Evolutionary conservation across 345 rosid species (phyloP), one percentile per base, ranked within the genome.

Genomic region (Psidium guajava): DNA sequence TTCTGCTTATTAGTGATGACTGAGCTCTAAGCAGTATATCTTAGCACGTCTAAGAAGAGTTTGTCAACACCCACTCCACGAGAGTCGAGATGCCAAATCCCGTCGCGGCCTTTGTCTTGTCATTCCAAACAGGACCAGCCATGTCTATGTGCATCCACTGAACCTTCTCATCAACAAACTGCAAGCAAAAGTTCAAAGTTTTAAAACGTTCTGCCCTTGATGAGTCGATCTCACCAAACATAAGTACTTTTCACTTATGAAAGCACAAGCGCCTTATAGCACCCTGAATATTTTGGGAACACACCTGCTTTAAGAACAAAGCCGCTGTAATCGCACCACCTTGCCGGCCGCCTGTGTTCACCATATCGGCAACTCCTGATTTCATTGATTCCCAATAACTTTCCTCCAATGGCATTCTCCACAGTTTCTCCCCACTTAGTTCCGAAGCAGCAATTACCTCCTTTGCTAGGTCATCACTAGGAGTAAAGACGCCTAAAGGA

Each of bases 131-230:
- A 3, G 99, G 98, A 51, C 99, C 99, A 83, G 99, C 99, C 82
- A 96, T 86, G 91, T 97, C 99, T 40, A 97, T 94, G 90, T 96
- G 99, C 99, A 97, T 96, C 99, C 99, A 97, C 24, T 95, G 95
- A 81, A 96, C 97, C 91, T 94, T 93, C 89, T 95, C 98, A 40
- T 91, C 89, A 24, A 97, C 96, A 89, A 94, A 97, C 99, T 97
- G 94, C 88, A 82, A 82, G 83, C 55, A 21, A 52, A 1, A 27
- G 12, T 8, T 44, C 6, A 51, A 14, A 32, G 10, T 24, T 13
- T 42, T 32, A 11, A 10, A 32, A 52, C 69, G 44, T 73, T 36
- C 47, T 69, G 75, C 47, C 24, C 13, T 36, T 4, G 77, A 32
- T 32, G 47, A 69, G 25, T 32, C 8, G 77, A 69, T 69, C 47